Base-by-base conservation (phyloP, 352 stramenopile genomes). In the Paralagenidium karlingii region DNA sequence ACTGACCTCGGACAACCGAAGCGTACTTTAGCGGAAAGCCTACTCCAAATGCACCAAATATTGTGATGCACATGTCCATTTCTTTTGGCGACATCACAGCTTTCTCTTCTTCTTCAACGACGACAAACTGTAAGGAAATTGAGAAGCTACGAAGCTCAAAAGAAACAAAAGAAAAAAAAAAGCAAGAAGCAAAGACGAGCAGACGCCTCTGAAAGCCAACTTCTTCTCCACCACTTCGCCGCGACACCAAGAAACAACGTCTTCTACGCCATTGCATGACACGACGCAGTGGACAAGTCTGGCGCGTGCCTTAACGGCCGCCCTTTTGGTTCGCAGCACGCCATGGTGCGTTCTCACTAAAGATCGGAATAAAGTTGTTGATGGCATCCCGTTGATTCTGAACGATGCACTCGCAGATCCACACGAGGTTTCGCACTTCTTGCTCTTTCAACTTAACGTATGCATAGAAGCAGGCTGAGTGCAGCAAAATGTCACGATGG, bases 401-500 rank as follows among this genome's bases (percentile, higher is more conserved):
- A 33, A 98, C 77, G 53, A 99, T 98, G 63, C 95, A 99, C 65
- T 99, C 95, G 49, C 75, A 95, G 68, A 99, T 98, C 95, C 95
- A 99, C 40, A 99, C 94, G 43, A 99, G 80, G 69, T 99, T 99
- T 51, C 96, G 86, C 53, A 99, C 97, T 58, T 99, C 95, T 71
- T 99, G 94, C 65, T 99, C 94, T 86, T 99, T 99, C 43, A 99
- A 77, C 77, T 99, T 98, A 29, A 99, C 87, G 67, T 98, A 99
- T 34, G 94, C 92, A 73, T 99, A 99, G 66, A 98, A 99, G 49
- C 81, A 88, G 8, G 63, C 68, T 81, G 19, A 13, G 19, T 7
- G 39, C 7, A 25, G 11, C 27, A 38, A 11, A 30, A 7, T 47
- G 15, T 5, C 12, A 38, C 18, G 18, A 41, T 7, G 27, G n/a